Conservation (phyloP, 768 basidiomycete genomes). For the Podaxis sp. region DNA sequence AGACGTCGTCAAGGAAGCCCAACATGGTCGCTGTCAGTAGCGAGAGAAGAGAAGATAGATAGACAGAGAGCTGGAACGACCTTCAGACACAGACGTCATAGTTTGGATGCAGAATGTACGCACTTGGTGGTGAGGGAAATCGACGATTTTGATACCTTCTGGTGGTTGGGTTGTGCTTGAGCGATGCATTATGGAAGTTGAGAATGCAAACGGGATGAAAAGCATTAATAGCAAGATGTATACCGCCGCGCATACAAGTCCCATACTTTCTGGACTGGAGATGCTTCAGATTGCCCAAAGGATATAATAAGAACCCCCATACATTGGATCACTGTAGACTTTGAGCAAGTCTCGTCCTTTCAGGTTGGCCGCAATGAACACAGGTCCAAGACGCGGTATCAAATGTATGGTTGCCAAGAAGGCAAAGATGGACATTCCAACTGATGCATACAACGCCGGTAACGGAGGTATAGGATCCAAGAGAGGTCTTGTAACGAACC, state of each 20-base stretch:
- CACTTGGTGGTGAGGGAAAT: conserved; percentile 81
- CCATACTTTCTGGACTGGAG: conserved; percentile 88
- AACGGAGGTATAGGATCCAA: conserved; percentile 68
- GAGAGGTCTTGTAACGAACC: conserved; percentile 74
- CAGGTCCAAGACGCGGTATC: conserved; percentile 79
- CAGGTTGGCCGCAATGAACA: conserved; percentile 79
- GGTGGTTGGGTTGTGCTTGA: conserved; percentile 39
- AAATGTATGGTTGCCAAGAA: conserved; percentile 74
- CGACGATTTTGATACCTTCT: conserved; percentile 65
- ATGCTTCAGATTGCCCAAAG: not conserved
- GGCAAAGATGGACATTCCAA: conserved; percentile 85
- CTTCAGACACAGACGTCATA: not conserved
- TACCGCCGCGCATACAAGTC: conserved; percentile 85
- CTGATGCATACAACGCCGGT: conserved; percentile 71
- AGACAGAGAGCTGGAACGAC: conserved; percentile 72
- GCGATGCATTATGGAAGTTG: conserved; percentile 58
- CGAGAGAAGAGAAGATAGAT: conserved; percentile 90
- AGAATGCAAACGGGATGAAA: conserved; percentile 96
- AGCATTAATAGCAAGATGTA: conserved; percentile 87
- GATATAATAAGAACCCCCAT: conserved; percentile 24
- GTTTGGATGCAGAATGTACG: conserved; percentile 20
- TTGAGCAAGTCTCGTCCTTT: conserved; percentile 90
- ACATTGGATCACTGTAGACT: conserved; percentile 72
- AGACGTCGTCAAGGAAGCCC: conserved; percentile 96
- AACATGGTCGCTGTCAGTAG: conserved; percentile 90